Base-by-base conservation (phyloP, 768 basidiomycete species). In the Russula compacta region DNA sequence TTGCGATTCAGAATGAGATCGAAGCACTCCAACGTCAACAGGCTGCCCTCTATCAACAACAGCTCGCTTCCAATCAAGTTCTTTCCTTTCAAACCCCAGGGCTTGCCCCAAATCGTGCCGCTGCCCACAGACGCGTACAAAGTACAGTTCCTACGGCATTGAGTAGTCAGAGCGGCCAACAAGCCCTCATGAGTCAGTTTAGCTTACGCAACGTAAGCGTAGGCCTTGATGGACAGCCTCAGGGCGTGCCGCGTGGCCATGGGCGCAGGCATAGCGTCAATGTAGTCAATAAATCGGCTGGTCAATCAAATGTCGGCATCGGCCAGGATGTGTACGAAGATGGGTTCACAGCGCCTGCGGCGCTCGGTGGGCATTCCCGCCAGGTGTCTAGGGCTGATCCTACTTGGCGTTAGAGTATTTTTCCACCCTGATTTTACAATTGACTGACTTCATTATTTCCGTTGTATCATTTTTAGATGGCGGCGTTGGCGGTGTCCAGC, bases 191-290 rank as follows among this genome's bases (percentile, higher is more conserved):
- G 81, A 82, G 82, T 58, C 85, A 89, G 69, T 87, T 88, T 67
- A 81, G 79, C 54, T 86, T 88, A 65, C 80, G 78, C 56, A 79
- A 75, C 57, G 71, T 75, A n/a, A 74, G 73, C 51, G 65, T 87
- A 43, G 83, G 75, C 2, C 74, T 87, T 42, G 88, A 89, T 68
- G 81, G 80, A 12, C 86, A 87, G 67, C 71, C 80, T 43, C 78
- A 82, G 66, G 82, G 82, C 46, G 73, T 89, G 50, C 87, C 89
- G 52, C 84, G 89, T 61, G 89, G 89, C 29, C 93, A 95, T 70
- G 92, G 90, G 42, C 81, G 93, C 48, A 79, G 93, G 59, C 91
- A 94, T 72, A 93, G 91, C 65, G 92, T 95, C 64, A 95, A 94
- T 68, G 91, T 95, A 38, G 83, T 92, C 63, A 91, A 89, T 72